Conservation (phyloP, 148 eudicot genomes). For the Chenopodium suecicum region DNA sequence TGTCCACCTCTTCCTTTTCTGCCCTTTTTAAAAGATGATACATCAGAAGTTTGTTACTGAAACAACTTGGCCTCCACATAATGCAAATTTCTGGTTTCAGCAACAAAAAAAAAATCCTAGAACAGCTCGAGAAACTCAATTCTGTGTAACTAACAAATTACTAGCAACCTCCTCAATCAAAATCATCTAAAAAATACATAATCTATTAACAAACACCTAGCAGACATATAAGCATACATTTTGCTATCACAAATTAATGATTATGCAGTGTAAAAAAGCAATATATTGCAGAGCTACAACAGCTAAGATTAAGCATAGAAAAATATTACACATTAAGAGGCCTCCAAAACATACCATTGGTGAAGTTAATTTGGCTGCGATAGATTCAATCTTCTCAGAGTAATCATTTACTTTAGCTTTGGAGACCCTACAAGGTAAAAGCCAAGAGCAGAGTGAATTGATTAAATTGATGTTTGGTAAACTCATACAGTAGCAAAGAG, state of each 20-base stretch:
- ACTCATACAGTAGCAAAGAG: not conserved
- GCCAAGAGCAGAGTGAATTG: not conserved
- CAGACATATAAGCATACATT: not conserved
- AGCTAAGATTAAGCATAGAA: no score
- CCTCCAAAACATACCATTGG: constrained; percentile 47
- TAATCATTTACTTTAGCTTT: constrained; percentile 80
- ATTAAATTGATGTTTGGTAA: not conserved
- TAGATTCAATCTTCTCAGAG: constrained; percentile 79
- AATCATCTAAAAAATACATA: not conserved
- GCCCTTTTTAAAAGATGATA: no score
- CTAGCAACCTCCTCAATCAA: not conserved
- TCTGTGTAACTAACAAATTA: not conserved
- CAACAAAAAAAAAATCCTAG: not conserved
- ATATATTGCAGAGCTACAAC: not conserved
- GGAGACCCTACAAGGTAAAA: constrained; percentile 52
- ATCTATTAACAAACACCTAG: not conserved
- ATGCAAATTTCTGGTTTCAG: no score
- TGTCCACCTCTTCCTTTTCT: not conserved
- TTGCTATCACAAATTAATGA: not conserved
- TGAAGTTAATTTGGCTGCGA: constrained; percentile 62
- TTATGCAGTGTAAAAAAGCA: not conserved
- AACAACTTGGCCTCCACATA: not conserved
- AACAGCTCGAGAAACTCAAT: not conserved
- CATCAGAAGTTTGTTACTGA: not conserved
- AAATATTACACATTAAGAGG: not conserved